Base-by-base conservation (phyloP, 441 rosid species). In the Populus hybrid region DNA sequence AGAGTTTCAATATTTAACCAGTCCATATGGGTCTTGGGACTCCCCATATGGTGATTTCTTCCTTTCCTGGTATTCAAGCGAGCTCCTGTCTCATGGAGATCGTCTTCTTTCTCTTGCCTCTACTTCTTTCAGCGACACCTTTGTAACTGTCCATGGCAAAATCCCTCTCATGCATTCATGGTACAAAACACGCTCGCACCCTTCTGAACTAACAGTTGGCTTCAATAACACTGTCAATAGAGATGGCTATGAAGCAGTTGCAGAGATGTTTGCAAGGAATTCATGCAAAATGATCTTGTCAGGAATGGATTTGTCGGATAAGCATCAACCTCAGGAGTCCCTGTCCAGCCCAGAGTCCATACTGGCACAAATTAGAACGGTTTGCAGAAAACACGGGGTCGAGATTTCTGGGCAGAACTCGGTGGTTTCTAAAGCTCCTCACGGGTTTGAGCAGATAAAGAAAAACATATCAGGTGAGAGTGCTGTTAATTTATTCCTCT, bases 271-370 rank as follows among this genome's bases (percentile, higher is more conserved):
- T 69, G 87, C 92, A 0, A 83, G 80, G 83, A 88, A 93, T 83
- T 93, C 96, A 14, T 89, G 99, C 88, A 88, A 86, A 76, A 88
- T 95, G 91, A 87, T 91, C 69, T 71, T 95, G 76, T 95, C 95
- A 0, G 99, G 99, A 24, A 90, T 94, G 97, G 98, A 94, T 81
- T 80, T 93, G 63, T 83, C 83, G 0, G 95, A 93, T 70, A 84
- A 85, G 79, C 72, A 87, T 70, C 95, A 87, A 73, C 86, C 87
- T 8, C 83, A 68, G 3, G 86, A 75, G 59, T 80, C 88, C 6
- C 81, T 86, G 64, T 89, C 97, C 0, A 92, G 92, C 84, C 98
- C 98, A 0, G 94, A 88, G 84, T 75, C 70, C 63, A 79, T 95
- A 72, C 90, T 92, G 40, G 80, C 84, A 19, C 90, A 93, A 59